Evolutionary conservation across 306 rosid species (phyloP).

Genomic region (Prunus campanulata): DNA sequence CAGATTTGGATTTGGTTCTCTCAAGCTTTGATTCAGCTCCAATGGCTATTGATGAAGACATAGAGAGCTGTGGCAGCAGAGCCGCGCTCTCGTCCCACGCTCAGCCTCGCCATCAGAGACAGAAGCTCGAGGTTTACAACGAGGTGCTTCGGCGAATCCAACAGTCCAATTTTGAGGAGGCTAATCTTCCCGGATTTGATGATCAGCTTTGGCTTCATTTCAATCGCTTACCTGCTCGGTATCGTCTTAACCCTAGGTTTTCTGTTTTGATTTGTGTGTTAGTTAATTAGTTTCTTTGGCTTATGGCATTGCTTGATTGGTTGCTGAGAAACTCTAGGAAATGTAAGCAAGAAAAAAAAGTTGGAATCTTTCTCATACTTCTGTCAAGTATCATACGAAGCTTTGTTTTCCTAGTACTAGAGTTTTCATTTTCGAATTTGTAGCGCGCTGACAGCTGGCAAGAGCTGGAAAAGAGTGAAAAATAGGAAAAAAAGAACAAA

Average conservation of each 20-base stretch:
- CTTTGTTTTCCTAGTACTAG: neutral
- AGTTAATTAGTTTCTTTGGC: neutral
- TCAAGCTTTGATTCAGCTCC: neutral
- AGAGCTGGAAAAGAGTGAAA: neutral
- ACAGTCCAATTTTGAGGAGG: constrained; percentile 62
- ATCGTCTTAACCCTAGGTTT: constrained; percentile 20
- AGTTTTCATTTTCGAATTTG: neutral
- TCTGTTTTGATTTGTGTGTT: neutral
- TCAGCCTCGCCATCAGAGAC: constrained; percentile 56
- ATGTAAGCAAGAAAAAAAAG: neutral
- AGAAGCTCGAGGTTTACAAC: constrained; percentile 81
- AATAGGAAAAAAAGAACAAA: neutral
- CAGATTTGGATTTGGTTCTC: neutral
- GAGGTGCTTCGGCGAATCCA: constrained; percentile 85
- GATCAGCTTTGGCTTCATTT: constrained; percentile 93
- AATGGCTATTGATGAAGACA: constrained; percentile 83
- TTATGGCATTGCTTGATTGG: constrained; percentile 3
- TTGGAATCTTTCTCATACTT: constrained; percentile 1
- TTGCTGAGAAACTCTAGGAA: neutral
- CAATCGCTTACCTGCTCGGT: constrained; percentile 95
- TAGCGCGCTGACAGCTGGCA: neutral
- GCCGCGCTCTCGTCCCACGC: constrained; percentile 52
- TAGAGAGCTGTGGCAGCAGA: constrained; percentile 91
- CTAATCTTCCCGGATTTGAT: constrained; percentile 81
- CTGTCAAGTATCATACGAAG: neutral